phyloP scores from a whole-genome alignment of 2,329 filamentous ascomycete genomes.

The Fusarium subglutinans region DNA sequence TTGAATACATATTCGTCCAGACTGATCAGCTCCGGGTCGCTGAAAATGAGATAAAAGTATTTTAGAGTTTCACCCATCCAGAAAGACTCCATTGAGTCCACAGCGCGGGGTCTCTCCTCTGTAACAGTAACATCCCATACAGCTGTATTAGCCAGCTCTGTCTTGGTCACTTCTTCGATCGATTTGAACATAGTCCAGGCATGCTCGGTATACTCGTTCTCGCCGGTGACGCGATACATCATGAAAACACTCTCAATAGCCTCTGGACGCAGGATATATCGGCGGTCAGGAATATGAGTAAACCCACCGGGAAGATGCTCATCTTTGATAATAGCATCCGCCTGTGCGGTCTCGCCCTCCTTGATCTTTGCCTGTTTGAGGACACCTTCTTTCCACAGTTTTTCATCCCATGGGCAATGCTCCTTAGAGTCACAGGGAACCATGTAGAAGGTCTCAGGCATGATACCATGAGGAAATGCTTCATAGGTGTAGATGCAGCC shows the following conservation, averaged over 20 bases:
- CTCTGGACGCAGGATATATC: constrained; percentile 63
- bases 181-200: constrained; percentile 65
- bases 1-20: constrained; percentile 43
- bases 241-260: constrained; percentile 65
- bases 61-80: constrained; percentile 46
- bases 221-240: constrained; percentile 62
- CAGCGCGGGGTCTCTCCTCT: constrained; percentile 46
- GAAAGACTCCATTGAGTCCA: constrained; percentile 69
- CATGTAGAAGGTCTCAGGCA: constrained; percentile 61
- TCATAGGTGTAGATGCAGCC: constrained; percentile 64
- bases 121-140: constrained; percentile 52
- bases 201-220: constrained; percentile 55
- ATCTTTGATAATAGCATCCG: constrained; percentile 42
- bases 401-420: constrained; percentile 51
- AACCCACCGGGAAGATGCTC: constrained; percentile 65
- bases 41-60: constrained; percentile 44
- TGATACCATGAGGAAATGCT: constrained; percentile 58
- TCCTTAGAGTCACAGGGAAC: constrained; percentile 49
- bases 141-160: constrained; percentile 59
- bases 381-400: constrained; percentile 48
- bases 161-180: constrained; percentile 57
- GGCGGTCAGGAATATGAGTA: constrained; percentile 62
- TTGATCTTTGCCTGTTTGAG: constrained; percentile 36
- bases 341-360: constrained; percentile 32
- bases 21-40: constrained; percentile 56